phyloP scores from a whole-genome alignment of 768 basidiomycete species.

The Rhizopogon rudus region DNA sequence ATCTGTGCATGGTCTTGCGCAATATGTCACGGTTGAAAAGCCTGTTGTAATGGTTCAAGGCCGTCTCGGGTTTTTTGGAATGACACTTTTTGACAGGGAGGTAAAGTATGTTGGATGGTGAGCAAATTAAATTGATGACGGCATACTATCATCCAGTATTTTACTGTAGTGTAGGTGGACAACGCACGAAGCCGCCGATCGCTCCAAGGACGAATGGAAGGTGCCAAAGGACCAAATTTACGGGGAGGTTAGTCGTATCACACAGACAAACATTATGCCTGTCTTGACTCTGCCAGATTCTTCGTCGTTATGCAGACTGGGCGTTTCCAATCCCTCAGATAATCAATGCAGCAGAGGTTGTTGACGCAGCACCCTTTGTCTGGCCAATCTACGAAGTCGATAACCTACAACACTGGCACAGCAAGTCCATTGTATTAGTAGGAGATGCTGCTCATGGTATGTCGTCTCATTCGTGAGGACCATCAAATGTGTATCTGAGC shows the following conservation, averaged over 20 bases:
- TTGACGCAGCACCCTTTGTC: slow-evolving; percentile 13
- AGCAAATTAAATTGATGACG: not conserved
- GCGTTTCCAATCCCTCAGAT: slow-evolving; percentile 24
- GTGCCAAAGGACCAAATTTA: slow-evolving; percentile 16
- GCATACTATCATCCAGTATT: not conserved
- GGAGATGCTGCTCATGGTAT: slow-evolving; percentile 29
- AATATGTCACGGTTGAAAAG: slow-evolving; percentile 13
- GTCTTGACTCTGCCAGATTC: slow-evolving; percentile 12
- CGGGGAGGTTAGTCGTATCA: slow-evolving; percentile 8
- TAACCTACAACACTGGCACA: slow-evolving; percentile 20
- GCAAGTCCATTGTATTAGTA: slow-evolving; percentile 21
- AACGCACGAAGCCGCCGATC: slow-evolving; percentile 20
- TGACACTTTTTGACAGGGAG: slow-evolving; percentile 21
- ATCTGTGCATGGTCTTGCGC: slow-evolving; percentile 16
- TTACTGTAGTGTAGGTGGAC: slow-evolving; percentile 20
- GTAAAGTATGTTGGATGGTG: slow-evolving; percentile 20
- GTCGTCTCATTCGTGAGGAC: not conserved
- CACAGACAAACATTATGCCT: not conserved
- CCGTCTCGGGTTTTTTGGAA: slow-evolving; percentile 21
- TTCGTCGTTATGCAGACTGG: slow-evolving; percentile 20
- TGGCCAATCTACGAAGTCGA: slow-evolving; percentile 24
- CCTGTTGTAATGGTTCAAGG: slow-evolving; percentile 27
- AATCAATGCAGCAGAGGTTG: slow-evolving; percentile 15
- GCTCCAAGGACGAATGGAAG: slow-evolving; percentile 25
- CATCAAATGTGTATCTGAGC: not conserved